Evolutionary conservation across 1,284 basidiomycete species (phyloP), one percentile per base, ranked within the genome.

Genomic region (Austroboletus niveus): DNA sequence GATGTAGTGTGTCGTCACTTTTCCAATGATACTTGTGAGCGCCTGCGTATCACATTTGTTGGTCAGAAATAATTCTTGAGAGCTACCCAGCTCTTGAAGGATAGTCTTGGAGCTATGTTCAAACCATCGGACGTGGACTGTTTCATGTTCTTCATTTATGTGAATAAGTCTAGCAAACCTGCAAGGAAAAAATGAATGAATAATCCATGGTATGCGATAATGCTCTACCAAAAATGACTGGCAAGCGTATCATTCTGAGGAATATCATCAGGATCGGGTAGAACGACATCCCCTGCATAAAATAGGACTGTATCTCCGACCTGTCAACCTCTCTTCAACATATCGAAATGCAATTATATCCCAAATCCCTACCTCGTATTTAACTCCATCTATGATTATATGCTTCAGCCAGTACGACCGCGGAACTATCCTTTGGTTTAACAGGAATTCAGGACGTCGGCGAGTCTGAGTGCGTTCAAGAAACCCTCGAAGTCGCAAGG

Each of bases 131-230:
- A 87, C 65, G 65, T 90, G 88, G 0, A 77, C 75, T 2, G 56
- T 65, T 49, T 75, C 62, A 1, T 68, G 49, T 32, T 76, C 71
- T 24, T 66, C 62, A 22, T 77, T 65, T 46, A 87, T 76, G 48
- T 73, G 77, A 0, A 84, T 60, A 27, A 90, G 81, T 57, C 72
- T 74, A 1, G 74, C 86, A 64, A 89, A 87, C 85, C 88, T 89
- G 22, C 22, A 24, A 38, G 36, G 48, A 30, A 40, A 15, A 29
- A 39, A 49, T 39, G 27, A 14, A 32, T 45, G 14, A 15, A 47
- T 35, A 51, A 29, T 15, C 35, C 41, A 8, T 30, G 29, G 47
- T 14, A 38, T 24, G 3, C 1, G 1, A 41, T 0, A 20, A 35
- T 22, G 4, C 27, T 20, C 42, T 61, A 86, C 85, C 85, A 88